Evolutionary conservation across 306 rosid genomes (phyloP), one percentile per base, ranked within the genome.

Genomic region (Styphnolobium japonicum): DNA sequence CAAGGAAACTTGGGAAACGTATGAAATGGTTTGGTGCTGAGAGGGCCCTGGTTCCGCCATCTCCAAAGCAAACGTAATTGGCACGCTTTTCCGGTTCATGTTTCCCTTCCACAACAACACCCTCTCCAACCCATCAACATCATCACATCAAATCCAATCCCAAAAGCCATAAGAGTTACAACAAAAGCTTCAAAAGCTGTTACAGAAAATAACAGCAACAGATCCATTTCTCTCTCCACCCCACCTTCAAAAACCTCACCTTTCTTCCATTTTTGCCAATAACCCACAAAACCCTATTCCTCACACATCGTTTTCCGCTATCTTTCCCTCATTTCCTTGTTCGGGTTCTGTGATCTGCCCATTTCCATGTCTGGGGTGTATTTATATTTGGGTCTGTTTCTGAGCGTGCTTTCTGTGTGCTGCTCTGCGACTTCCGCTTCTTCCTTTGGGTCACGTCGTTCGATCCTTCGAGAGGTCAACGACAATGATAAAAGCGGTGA

Each of bases 381-480:
- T 73, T 48, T 83, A 37, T 62, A 84, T 65, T 3, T 80, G 86
- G 80, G 77, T 80, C 69, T 89, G 67, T 51, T 83, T 74, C 76
- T 88, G 72, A 80, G 81, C 75, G 60, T 85, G 57, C 62, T 86
- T 71, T 85, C 64, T 52, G 48, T 86, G 68, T 75, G 82, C 71
- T 74, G 63, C 33, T 70, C 77, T 12, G 85, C 75, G 46, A n/a
- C 86, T 23, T 75, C 88, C 4, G 14, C 75, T 43, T 80, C 75
- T 45, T 82, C 78, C 10, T 18, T 34, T 29, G 90, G 89, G 14
- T 85, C 97, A 39, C 91, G 85, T 1, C 94, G 93, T n/a, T 89
- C 91, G 81, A 86, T 94, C 68, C 98, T 94, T 21, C 80, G 92
- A 23, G 82, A 55, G 34, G 82, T 92, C 52, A 45, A 46, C 40